These are phyloP conservation scores for Penicillium samsonianum DNA, from an alignment of 495 filamentous ascomycete genomes.

Conservation along the genomic window DNA sequence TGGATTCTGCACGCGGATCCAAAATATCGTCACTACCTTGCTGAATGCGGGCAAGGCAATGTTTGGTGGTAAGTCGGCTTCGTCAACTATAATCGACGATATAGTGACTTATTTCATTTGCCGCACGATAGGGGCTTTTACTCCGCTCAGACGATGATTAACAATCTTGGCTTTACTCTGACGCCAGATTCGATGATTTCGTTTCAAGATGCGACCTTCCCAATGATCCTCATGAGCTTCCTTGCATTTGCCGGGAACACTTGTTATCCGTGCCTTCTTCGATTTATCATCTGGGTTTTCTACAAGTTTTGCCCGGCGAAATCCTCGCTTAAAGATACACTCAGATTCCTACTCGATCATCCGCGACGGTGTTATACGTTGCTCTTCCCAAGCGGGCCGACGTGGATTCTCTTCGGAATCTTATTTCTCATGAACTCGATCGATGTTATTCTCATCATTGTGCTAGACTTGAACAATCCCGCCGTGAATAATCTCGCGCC, in stretches of 20 bases:
- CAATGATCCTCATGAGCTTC: conserved; percentile 67
- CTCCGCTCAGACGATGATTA: conserved; percentile 35
- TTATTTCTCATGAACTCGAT: conserved; percentile 56
- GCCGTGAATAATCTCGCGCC: conserved; percentile 30
- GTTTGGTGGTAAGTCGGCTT: conserved; percentile 65
- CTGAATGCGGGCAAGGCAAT: conserved; percentile 53
- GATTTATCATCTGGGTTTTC: conserved; percentile 73
- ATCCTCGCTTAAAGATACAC: conserved; percentile 33
- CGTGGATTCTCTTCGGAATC: conserved; percentile 64
- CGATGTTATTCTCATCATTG: conserved; percentile 61
- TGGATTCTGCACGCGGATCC: conserved; percentile 64
- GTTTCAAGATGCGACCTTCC: conserved; percentile 67
- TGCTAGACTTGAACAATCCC: conserved; percentile 52
- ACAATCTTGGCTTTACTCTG: conserved; percentile 65
- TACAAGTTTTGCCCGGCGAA: conserved; percentile 51
- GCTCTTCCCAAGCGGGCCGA: conserved; percentile 59
- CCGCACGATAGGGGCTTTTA: conserved; percentile 32
- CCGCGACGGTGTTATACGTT: conserved; percentile 65
- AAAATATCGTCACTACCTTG: conserved; percentile 58
- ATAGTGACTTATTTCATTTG: conserved; percentile 2
- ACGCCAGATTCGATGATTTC: conserved; percentile 84
- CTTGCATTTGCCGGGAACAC: conserved; percentile 84
- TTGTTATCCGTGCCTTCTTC: conserved; percentile 76
- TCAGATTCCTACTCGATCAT: conserved; percentile 60
- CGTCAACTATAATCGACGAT: background rate